These are phyloP conservation scores for Chimonanthus salicifolius DNA, from an alignment of 164 flowering plant species.

Conservation along the genomic window DNA sequence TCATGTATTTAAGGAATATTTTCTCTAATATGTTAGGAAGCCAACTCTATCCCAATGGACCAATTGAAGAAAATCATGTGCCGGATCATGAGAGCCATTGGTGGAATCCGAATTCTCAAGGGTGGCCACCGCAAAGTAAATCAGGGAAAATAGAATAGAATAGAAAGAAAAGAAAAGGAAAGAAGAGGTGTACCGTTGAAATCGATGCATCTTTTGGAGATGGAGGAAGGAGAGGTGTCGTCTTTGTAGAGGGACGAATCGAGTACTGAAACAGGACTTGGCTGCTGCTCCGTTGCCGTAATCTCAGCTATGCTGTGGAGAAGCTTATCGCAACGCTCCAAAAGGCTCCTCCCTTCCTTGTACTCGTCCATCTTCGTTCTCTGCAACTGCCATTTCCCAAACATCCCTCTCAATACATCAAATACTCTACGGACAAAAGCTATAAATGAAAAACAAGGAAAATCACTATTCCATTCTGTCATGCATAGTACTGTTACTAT, in stretches of 20 bases:
- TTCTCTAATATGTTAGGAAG: no score
- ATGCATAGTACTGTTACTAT: not conserved
- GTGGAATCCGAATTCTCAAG: no score
- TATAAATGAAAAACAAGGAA: not conserved
- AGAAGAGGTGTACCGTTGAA: conserved; percentile 40
- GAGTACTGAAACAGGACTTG: conserved; percentile 94
- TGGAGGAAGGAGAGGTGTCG: conserved; percentile 73
- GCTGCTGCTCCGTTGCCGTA: conserved; percentile 51
- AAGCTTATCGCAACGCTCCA: conserved; percentile 83
- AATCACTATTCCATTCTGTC: not conserved
- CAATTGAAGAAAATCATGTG: no score
- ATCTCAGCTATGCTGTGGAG: conserved; percentile 87
- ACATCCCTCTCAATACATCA: not conserved
- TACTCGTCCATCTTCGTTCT: conserved; percentile 47
- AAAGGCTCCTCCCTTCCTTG: conserved; percentile 56
- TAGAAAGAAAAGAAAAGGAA: not conserved
- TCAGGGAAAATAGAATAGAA: not conserved
- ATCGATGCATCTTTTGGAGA: conserved; percentile 60
- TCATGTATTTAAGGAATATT: no score
- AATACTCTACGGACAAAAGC: not conserved
- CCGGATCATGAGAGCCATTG: no score
- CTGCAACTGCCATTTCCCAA: conserved; percentile 19
- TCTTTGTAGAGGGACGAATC: conserved; percentile 83
- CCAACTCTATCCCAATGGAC: no score
- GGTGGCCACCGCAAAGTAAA: not conserved